Evolutionary conservation across 2,329 filamentous ascomycete genomes (phyloP), one percentile per base, ranked within the genome.

Genomic region (Fusarium kyushuense): DNA sequence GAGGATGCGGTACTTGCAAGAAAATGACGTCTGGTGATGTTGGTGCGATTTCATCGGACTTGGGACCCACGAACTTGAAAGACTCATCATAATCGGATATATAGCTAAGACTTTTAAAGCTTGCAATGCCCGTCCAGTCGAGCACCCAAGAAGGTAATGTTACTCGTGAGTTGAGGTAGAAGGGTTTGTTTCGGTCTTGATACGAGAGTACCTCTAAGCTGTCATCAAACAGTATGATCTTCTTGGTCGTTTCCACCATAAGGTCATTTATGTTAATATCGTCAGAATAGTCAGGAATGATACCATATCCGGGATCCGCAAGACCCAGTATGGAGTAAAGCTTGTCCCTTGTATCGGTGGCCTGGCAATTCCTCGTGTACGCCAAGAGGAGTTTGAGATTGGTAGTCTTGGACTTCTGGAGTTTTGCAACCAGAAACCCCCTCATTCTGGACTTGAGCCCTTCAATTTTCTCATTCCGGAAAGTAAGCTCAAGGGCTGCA

Each of bases 271-370:
- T 7, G 4, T 6, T n/a, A 3, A 14, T 43, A 2, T 13, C 6
- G 1, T 4, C 1, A 3, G 48, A 58, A 12, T 65, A 65, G 23
- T 65, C 17, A 1, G 58, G 48, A 2, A 21, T 5, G 4, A 65
- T 54, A 0, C 16, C 23, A 9, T 63, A 65, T 0, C 25, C 54
- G 2, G 54, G 25, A 1, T 36, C 2, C 2, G 40, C 58, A 0
- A 65, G 48, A 1, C 62, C 58, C 4, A 63, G 6, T 2, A 65
- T 5, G 1, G 62, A 53, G 5, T 58, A 65, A 2, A 65, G 12
- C 5, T n/a, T 41, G 9, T 65, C 62, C 3, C 59, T 40, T 1
- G 8, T 2, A 25, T 58, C 62, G 3, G 62, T 47, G 1, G 59
- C 36, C 4, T 33, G 14, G 16, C 17, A 21, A 7, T 9, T 1